Conservation (phyloP, 805 yeast genomes). For the Candida glaebosa region DNA sequence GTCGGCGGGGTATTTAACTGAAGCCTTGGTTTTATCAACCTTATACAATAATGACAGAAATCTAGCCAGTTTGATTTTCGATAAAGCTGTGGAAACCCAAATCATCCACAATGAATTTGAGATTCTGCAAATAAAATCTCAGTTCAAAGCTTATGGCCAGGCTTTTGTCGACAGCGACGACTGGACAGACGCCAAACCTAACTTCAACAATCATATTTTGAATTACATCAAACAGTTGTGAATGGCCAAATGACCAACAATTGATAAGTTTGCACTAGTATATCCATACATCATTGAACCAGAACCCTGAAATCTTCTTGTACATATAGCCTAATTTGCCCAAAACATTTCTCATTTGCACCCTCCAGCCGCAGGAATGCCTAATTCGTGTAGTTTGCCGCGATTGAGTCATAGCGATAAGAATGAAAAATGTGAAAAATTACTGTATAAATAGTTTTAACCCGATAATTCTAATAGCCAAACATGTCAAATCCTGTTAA, state of each 20-base stretch:
- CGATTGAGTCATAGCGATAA: conserved; percentile 6
- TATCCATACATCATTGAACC: no score
- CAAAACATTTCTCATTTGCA: no score
- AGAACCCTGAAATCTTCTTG: no score
- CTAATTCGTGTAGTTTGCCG: conserved; percentile 6
- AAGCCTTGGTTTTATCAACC: conserved; percentile 42
- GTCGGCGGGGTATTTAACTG: conserved; percentile 42
- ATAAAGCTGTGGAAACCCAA: conserved; percentile 36
- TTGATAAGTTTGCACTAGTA: no score
- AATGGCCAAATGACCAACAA: no score
- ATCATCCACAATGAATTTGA: conserved; percentile 39
- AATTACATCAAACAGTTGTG: conserved; percentile 10
- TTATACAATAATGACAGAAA: conserved; percentile 48
- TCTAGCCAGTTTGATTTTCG: conserved; percentile 49
- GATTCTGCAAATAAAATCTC: conserved; percentile 35
- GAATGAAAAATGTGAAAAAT: conserved; percentile 2
- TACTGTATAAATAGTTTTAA: not conserved
- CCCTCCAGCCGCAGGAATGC: not conserved
- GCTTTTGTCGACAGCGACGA: conserved; percentile 39
- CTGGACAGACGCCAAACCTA: conserved; percentile 26
- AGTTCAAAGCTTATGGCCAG: conserved; percentile 51
- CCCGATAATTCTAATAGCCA: not conserved
- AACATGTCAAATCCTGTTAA: conserved; percentile 40
- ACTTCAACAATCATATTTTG: conserved; percentile 26
- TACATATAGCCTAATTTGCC: no score